Conservation (phyloP, 2,329 filamentous ascomycete genomes). For the Colletotrichum siamense region DNA sequence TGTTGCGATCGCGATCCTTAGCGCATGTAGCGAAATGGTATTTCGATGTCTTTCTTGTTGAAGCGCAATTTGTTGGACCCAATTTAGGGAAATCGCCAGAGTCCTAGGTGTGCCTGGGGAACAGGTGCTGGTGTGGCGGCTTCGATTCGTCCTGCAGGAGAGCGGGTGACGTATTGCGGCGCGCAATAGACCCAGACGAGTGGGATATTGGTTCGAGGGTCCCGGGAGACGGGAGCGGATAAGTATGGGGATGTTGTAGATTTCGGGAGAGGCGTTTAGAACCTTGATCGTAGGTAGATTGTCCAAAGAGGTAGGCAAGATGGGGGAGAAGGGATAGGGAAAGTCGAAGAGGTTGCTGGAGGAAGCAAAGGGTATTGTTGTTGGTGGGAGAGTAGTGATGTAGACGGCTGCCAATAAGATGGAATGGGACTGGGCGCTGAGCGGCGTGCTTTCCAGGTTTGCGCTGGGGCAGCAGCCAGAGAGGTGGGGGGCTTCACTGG, state of each 20-base stretch:
- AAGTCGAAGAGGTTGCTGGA: not conserved
- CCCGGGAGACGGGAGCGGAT: not conserved
- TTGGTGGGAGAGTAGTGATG: constrained; percentile 9
- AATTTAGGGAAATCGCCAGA: not conserved
- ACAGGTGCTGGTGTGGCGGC: constrained; percentile 4
- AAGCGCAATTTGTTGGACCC: not conserved
- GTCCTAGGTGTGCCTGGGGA: not conserved
- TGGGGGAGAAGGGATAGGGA: not conserved
- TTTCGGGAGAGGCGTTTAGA: not conserved
- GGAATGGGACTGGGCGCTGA: not conserved
- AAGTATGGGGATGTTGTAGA: not conserved
- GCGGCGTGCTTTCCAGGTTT: not conserved
- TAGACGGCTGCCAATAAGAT: not conserved
- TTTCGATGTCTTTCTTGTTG: not conserved
- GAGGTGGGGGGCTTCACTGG: not conserved
- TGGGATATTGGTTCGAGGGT: not conserved
- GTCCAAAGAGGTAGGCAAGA: not conserved
- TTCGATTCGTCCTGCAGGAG: not conserved
- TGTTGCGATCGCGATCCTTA: not conserved
- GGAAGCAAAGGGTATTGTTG: not conserved
- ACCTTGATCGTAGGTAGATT: not conserved
- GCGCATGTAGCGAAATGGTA: not conserved
- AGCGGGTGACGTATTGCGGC: constrained; percentile 12
- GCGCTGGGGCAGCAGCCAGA: not conserved
- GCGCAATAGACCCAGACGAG: not conserved